Evolutionary conservation across 2,329 filamentous ascomycete species (phyloP), one percentile per base, ranked within the genome.

Genomic region (Exophiala sideris): DNA sequence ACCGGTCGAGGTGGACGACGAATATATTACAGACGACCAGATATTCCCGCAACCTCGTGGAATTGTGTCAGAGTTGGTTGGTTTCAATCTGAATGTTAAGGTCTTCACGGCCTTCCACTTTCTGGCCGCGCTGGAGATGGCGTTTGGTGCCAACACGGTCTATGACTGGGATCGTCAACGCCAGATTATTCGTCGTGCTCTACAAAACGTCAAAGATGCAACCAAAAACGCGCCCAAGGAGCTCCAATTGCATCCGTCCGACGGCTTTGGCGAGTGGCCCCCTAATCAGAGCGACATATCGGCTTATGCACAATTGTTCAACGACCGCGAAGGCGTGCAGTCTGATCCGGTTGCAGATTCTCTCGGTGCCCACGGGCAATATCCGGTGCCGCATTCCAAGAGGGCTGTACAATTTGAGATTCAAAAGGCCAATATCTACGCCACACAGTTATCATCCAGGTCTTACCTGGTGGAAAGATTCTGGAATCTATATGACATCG

Each of bases 381-480:
- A 66, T 29, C 52, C 56, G 5, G 29, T 52, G 33, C 52, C 55
- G 16, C 49, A 52, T 20, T 58, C 62, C 4, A 62, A 57, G 33
- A 21, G 57, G 51, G 32, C 55, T 16, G 73, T 91, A 3, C 89
- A 94, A 66, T 90, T 86, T 61, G 91, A 95, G 71, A 94, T 96
- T 29, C 90, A 95, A 68, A 95, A 95, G 68, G 88, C 89, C 5
- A 95, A 95, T 68, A 88, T 96, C 36, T 90, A 92, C 66, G 84
- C 86, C 2, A 92, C 87, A 5, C 87, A 91, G 64, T 76, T 96
- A 8, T 85, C 86, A 2, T 95, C 89, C 0, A 81, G 91, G 20
- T 92, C 88, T 0, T 91, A 90, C 67, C 84, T 92, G 52, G 89
- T 95, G 0, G 89, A 95, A 68, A 86, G 91, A 60, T 95, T 92